Evolutionary conservation across 2,329 filamentous ascomycete species (phyloP).

Genomic region (Hymenoscyphus fraxineus): DNA sequence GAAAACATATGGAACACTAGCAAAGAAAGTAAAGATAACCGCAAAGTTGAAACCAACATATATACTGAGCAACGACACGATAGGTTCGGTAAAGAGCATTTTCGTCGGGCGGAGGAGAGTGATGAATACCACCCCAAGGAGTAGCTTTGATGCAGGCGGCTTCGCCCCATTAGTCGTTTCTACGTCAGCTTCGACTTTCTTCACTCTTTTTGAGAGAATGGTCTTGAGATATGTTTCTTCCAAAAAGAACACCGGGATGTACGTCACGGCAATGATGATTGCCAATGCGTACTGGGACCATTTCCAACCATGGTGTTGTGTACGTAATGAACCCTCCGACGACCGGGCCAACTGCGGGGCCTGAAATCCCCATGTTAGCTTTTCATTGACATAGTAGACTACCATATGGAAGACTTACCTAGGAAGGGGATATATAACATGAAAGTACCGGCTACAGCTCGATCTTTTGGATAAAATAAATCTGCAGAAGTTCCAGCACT

Average conservation of each 20-base stretch:
- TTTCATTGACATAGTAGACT: background rate
- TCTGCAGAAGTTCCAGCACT: conserved; percentile 19
- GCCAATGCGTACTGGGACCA: conserved; percentile 22
- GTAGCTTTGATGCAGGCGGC: conserved; percentile 10
- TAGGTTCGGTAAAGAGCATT: conserved; percentile 60
- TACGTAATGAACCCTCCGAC: conserved; percentile 21
- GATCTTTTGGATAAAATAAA: conserved; percentile 14
- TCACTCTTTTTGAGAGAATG: background rate
- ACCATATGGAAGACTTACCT: conserved; percentile 5
- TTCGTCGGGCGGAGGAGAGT: conserved; percentile 40
- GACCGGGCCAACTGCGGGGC: conserved; percentile 19
- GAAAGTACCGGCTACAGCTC: conserved; percentile 14
- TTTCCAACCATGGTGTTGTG: conserved; percentile 17
- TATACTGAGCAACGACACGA: conserved; percentile 52
- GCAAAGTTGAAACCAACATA: conserved; percentile 50
- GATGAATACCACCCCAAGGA: conserved; percentile 15
- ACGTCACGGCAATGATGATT: conserved; percentile 13
- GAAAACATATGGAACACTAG: conserved; percentile 47
- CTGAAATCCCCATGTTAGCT: background rate
- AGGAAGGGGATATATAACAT: conserved; percentile 20
- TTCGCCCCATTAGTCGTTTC: conserved; percentile 1
- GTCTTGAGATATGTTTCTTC: conserved; percentile 6
- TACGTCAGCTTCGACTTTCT: background rate
- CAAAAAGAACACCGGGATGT: conserved; percentile 12
- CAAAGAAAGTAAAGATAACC: conserved; percentile 51